A percentile compares a stretch with the other conserved stretches of the same genome.
Evolutionary conservation across 441 rosid species (phyloP).

Genomic region (Pelargonium citronellum): DNA sequence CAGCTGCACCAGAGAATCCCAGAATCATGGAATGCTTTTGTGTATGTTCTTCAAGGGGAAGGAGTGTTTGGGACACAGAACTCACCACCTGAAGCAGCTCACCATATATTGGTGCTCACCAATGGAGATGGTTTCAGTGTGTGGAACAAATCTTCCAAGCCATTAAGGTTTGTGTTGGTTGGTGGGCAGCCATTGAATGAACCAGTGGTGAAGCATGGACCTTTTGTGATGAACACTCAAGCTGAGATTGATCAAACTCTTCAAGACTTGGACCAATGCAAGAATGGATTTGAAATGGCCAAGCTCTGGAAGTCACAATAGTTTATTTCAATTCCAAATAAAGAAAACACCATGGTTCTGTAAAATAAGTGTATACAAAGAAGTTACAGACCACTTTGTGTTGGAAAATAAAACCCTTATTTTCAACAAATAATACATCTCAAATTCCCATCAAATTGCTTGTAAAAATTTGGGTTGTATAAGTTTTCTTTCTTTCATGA

Average conservation of each 20-base stretch:
- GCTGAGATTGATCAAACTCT: slow-evolving; percentile 70
- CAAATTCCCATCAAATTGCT: no score
- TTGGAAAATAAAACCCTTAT: no score
- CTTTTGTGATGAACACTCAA: slow-evolving; percentile 88
- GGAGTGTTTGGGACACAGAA: slow-evolving; percentile 51
- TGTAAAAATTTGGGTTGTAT: no score
- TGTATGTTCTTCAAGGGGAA: slow-evolving; percentile 68
- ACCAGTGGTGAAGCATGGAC: slow-evolving; percentile 72
- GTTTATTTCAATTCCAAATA: slow-evolving; percentile 12
- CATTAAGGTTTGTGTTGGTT: slow-evolving; percentile 54
- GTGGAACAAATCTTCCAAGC: slow-evolving; percentile 62
- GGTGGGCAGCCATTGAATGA: slow-evolving; percentile 82
- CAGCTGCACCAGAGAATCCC: slow-evolving; percentile 56
- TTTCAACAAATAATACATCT: no score
- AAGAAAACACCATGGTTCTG: neutral
- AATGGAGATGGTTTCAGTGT: slow-evolving; percentile 61
- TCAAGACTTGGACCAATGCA: slow-evolving; percentile 51
- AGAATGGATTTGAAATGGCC: slow-evolving; percentile 78
- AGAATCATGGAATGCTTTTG: slow-evolving; percentile 66
- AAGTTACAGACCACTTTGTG: neutral
- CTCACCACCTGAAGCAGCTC: slow-evolving; percentile 36
- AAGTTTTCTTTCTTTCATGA: slow-evolving; percentile 7
- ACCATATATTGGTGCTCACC: slow-evolving; percentile 59
- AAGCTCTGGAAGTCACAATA: slow-evolving; percentile 60
- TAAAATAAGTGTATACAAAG: neutral